A percentile compares a stretch with the other conserved stretches of the same genome.
phyloP scores from a whole-genome alignment of 345 rosid species.

The Salix purpurea region DNA sequence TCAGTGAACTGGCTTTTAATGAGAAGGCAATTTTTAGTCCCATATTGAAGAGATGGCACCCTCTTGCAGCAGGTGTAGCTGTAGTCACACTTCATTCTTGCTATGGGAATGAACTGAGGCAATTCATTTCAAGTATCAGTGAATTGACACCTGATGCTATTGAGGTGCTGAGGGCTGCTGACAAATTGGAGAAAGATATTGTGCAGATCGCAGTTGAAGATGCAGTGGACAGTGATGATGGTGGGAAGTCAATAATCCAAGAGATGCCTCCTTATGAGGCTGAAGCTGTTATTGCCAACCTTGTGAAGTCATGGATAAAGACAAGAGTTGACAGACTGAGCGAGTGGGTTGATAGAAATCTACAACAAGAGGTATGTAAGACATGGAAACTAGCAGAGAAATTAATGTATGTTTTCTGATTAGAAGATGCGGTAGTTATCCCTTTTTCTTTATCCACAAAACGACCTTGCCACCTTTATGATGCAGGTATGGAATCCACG shows the following conservation, averaged over 20 bases:
- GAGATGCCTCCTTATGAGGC: constrained; percentile 98
- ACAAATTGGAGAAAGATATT: constrained; percentile 93
- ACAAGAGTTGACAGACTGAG: constrained; percentile 72
- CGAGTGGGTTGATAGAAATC: constrained; percentile 82
- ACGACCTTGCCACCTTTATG: not conserved
- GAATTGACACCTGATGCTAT: constrained; percentile 90
- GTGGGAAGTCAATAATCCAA: constrained; percentile 94
- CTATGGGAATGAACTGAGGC: constrained; percentile 84
- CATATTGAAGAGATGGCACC: constrained; percentile 95
- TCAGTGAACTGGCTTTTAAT: constrained; percentile 74
- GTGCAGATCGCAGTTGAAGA: constrained; percentile 98
- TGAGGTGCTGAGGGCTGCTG: constrained; percentile 81
- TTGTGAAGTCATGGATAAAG: constrained; percentile 82
- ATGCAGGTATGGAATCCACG: constrained; percentile 69
- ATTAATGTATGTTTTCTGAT: not conserved
- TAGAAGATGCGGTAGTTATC: not conserved
- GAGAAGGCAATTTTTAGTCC: constrained; percentile 88
- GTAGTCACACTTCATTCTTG: constrained; percentile 96
- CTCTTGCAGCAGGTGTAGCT: constrained; percentile 95
- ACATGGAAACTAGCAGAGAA: not conserved
- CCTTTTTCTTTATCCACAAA: not conserved
- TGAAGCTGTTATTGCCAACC: constrained; percentile 72
- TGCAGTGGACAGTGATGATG: constrained; percentile 95
- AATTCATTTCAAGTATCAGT: constrained; percentile 56
- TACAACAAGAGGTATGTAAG: constrained; percentile 75